A percentile compares a stretch with the other conserved stretches of the same genome.
phyloP scores from a whole-genome alignment of 805 yeast genomes.

The Pichia kluyveri region DNA sequence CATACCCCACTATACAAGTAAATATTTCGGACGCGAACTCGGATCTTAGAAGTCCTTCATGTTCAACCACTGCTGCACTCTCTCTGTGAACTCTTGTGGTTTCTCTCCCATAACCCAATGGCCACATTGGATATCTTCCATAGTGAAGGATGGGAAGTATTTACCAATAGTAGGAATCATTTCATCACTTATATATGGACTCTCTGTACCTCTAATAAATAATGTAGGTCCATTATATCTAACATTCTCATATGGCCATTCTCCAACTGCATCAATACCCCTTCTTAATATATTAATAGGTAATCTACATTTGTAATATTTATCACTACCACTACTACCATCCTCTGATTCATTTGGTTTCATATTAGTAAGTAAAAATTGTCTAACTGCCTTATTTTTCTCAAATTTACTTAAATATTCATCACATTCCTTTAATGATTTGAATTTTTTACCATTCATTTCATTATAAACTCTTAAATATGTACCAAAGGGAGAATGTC shows the following conservation, averaged over 20 bases:
- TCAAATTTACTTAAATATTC: conserved; percentile 55
- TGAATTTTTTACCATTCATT: conserved; percentile 40
- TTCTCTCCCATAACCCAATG: conserved; percentile 92
- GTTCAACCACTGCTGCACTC: neutral
- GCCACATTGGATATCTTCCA: conserved; percentile 72
- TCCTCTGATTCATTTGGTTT: conserved; percentile 28
- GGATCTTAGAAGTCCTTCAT: too few species aligned
- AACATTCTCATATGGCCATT: conserved; percentile 64
- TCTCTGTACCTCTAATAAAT: conserved; percentile 70
- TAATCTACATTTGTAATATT: conserved; percentile 43
- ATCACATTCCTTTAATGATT: conserved; percentile 59
- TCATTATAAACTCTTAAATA: conserved; percentile 58
- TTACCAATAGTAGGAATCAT: conserved; percentile 60
- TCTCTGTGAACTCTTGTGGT: conserved; percentile 61
- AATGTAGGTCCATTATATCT: conserved; percentile 66
- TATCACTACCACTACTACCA: too few species aligned
- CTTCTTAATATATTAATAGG: conserved; percentile 67
- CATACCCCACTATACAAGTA: too few species aligned
- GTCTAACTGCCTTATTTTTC: conserved; percentile 49
- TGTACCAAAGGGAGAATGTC: conserved; percentile 43
- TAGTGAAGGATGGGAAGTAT: conserved; percentile 70
- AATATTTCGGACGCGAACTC: too few species aligned
- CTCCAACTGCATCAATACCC: conserved; percentile 57
- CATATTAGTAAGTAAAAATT: conserved; percentile 68
- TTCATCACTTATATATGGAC: conserved; percentile 78